Base-by-base conservation (phyloP, 768 basidiomycete genomes). In the Tubosaeta sp. region DNA sequence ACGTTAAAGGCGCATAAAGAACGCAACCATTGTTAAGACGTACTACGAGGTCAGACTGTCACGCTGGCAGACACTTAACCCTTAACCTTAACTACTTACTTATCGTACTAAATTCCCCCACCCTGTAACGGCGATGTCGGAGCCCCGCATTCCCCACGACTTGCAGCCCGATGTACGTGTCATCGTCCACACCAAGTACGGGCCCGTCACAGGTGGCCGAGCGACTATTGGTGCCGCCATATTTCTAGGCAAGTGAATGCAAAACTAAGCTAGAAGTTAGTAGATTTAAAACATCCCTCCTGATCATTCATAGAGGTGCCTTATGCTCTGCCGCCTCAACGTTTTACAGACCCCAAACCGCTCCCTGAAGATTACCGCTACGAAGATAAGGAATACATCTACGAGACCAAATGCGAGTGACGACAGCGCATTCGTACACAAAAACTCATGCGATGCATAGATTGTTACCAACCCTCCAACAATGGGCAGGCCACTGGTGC, bases 401-500 rank as follows among this genome's bases (percentile, higher is more conserved):
- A 63, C 11, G 87, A 90, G 62, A 72, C 76, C 21, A 70, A 69
- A 46, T 80, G 84, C 81, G 53, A 66, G 78, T 72, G 11, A 12
- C 30, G 25, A 18, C 18, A 14, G 27, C 13, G 19, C 29, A 9
- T 27, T 35, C 31, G 19, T 24, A 13, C 18, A 24, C 35, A 27
- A 7, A 31, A 12, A 32, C 34, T 50, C n/a, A 52, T 10, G 5
- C n/a, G 21, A 30, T 16, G 12, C 24, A 8, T 18, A 85, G 85
- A 86, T 61, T 76, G 72, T 22, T 76, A 66, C 9, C 87, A 88
- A 54, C 86, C 84, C 1, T 64, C 55, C 13, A 83, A 83, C 59
- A 81, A 87, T 55, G 86, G 86, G 0, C 84, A 85, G 61, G 73
- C 81, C 6, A 71, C 66, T 62, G 76, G 82, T 80, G 57, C n/a